Evolutionary conservation across 768 basidiomycete genomes (phyloP).

Genomic region (Mycena haematopus): DNA sequence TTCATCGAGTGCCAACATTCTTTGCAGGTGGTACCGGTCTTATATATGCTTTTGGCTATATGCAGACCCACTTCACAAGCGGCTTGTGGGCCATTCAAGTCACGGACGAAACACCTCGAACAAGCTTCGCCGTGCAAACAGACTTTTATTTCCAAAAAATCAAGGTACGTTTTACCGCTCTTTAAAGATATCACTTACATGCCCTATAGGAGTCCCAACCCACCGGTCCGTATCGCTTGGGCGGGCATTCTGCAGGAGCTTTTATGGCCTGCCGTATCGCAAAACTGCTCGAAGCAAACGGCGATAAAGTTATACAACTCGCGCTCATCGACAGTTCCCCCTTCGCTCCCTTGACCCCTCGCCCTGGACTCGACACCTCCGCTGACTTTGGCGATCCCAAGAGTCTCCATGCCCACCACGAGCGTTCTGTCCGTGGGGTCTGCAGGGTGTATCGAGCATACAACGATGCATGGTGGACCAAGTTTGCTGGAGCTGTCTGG

Average conservation of each 20-base stretch:
- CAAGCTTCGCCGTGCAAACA: conserved; percentile 6
- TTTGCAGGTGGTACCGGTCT: not conserved
- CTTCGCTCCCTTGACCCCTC: not conserved
- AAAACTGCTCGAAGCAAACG: not conserved
- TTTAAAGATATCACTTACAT: not conserved
- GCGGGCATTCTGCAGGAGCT: conserved; percentile 4
- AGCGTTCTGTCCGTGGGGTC: not conserved
- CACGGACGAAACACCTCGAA: not conserved
- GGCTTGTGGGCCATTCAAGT: not conserved
- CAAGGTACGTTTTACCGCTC: not conserved
- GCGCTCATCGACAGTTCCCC: not conserved
- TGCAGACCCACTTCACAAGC: conserved; percentile 1
- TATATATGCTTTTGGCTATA: conserved; percentile 5
- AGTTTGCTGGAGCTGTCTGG: not conserved
- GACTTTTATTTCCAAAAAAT: conserved; percentile 9
- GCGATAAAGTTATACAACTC: not conserved
- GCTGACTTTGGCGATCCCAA: not conserved
- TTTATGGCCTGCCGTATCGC: not conserved
- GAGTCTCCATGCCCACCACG: not conserved
- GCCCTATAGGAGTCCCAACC: not conserved
- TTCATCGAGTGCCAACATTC: not conserved
- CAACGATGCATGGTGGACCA: not conserved
- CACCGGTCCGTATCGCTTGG: conserved; percentile 3
- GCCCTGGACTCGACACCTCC: not conserved
- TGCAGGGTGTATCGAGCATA: not conserved